phyloP scores from a whole-genome alignment of 495 filamentous ascomycete genomes.

The Lasiosphaeria hispida region DNA sequence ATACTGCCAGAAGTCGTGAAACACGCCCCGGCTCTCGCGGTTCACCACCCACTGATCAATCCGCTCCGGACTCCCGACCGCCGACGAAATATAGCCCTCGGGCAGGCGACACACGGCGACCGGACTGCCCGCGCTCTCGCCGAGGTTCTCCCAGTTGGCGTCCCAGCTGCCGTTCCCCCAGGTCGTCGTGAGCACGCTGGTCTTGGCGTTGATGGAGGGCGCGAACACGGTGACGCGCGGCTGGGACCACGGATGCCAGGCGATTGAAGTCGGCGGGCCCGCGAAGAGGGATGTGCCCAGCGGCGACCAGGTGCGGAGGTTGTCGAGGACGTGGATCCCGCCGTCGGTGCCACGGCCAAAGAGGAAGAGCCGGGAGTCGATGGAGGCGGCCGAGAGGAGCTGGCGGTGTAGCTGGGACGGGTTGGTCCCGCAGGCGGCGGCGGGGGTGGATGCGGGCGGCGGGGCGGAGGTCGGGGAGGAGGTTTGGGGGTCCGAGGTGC shows the following conservation, averaged over 20 bases:
- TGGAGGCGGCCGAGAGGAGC: not conserved
- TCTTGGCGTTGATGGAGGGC: not conserved
- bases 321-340: not conserved
- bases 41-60: slow-evolving; percentile 15
- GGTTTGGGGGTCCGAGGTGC: not conserved
- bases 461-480: not conserved
- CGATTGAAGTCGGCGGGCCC: slow-evolving; percentile 8
- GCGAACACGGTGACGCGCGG: slow-evolving; percentile 6
- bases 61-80: not conserved
- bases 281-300: not conserved
- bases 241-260: not conserved
- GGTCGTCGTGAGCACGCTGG: not conserved
- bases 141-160: slow-evolving; percentile 5
- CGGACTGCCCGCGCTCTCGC: not conserved
- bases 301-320: slow-evolving; percentile 1
- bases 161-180: not conserved
- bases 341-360: slow-evolving; percentile 7
- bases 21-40: not conserved
- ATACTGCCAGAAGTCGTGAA: slow-evolving; percentile 8
- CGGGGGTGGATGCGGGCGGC: not conserved
- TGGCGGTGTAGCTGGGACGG: not conserved
- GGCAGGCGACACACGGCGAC: slow-evolving; percentile 9
- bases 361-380: not conserved
- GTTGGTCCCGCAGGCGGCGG: not conserved
- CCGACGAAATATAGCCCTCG: not conserved